A percentile compares a stretch with the other conserved stretches of the same genome.
phyloP scores from a whole-genome alignment of 2,329 filamentous ascomycete species.

The Epichloe festucae region DNA sequence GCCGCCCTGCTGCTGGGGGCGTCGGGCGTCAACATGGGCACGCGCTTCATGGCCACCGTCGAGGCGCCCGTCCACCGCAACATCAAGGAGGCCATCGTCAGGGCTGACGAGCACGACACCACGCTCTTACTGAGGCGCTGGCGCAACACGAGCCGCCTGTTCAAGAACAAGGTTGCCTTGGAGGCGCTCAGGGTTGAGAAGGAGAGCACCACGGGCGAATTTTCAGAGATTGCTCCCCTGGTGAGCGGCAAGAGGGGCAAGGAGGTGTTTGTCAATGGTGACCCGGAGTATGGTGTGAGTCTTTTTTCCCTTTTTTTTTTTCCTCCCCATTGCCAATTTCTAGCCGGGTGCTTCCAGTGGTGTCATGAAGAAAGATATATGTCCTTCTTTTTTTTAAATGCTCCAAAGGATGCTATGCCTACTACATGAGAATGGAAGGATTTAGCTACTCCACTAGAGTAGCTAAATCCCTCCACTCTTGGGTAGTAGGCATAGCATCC shows the following conservation, averaged over 20 bases:
- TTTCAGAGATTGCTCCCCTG: conserved; percentile 72
- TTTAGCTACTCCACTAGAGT: too few relatives aligned
- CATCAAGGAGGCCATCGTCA: conserved; percentile 87
- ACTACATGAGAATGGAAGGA: too few relatives aligned
- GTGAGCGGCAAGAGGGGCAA: conserved; percentile 85
- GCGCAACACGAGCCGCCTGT: conserved; percentile 84
- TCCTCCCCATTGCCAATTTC: not conserved
- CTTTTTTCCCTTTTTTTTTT: not conserved
- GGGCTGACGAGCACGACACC: conserved; percentile 81
- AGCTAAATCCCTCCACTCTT: too few relatives aligned
- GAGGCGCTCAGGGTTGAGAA: conserved; percentile 73
- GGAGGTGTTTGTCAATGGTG: conserved; percentile 85
- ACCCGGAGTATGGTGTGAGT: conserved; percentile 78
- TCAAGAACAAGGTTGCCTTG: conserved; percentile 76
- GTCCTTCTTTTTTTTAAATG: not conserved
- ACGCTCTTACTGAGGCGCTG: conserved; percentile 77
- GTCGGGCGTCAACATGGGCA: conserved; percentile 96
- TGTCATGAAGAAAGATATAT: too few relatives aligned
- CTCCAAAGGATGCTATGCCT: too few relatives aligned
- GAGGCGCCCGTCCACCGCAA: conserved; percentile 87
- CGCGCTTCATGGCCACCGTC: conserved; percentile 90
- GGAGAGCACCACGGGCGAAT: conserved; percentile 74
- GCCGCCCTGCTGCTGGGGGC: conserved; percentile 83
- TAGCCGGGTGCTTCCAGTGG: too few relatives aligned
- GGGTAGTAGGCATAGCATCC: too few relatives aligned